Percentiles rank a stretch among this genome's conserved stretches.
These are phyloP conservation scores for Quercus robur DNA, from an alignment of 306 rosid genomes.

Conservation along the genomic window DNA sequence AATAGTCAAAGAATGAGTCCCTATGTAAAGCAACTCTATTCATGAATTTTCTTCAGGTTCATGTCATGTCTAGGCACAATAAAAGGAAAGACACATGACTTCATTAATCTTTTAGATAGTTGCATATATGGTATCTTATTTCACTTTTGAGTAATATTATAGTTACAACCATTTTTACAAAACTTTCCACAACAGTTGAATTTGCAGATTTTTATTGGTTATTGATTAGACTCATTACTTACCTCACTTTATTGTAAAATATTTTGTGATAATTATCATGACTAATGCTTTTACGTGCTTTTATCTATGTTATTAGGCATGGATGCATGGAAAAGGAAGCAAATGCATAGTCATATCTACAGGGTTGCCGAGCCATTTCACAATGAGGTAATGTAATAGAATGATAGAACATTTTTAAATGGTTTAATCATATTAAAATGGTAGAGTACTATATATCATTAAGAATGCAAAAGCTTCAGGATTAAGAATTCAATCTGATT, in stretches of 20 bases:
- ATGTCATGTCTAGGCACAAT: background rate
- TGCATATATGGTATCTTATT: too few species aligned
- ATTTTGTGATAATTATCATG: too few species aligned
- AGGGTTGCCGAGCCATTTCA: slow-evolving; percentile 70
- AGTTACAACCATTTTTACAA: too few species aligned
- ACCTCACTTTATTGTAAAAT: too few species aligned
- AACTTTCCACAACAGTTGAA: too few species aligned
- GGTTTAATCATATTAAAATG: background rate
- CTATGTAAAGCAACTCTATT: background rate
- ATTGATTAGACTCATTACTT: too few species aligned
- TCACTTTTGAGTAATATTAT: too few species aligned
- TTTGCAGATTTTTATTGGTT: too few species aligned
- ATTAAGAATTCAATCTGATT: too few species aligned
- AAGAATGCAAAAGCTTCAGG: background rate
- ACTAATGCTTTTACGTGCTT: background rate
- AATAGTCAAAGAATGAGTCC: background rate
- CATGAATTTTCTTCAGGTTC: slow-evolving; percentile 3
- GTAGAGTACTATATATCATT: too few species aligned
- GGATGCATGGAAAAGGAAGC: slow-evolving; percentile 84
- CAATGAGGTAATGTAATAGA: slow-evolving; percentile 49
- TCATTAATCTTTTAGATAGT: background rate
- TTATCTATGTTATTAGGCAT: slow-evolving; percentile 47
- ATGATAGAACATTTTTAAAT: too few species aligned
- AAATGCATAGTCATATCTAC: slow-evolving; percentile 86
- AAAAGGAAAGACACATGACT: background rate